A percentile compares a stretch with the other conserved stretches of the same genome.
phyloP scores from a whole-genome alignment of 2,329 filamentous ascomycete species.

The Arthrobotrys conoides region DNA sequence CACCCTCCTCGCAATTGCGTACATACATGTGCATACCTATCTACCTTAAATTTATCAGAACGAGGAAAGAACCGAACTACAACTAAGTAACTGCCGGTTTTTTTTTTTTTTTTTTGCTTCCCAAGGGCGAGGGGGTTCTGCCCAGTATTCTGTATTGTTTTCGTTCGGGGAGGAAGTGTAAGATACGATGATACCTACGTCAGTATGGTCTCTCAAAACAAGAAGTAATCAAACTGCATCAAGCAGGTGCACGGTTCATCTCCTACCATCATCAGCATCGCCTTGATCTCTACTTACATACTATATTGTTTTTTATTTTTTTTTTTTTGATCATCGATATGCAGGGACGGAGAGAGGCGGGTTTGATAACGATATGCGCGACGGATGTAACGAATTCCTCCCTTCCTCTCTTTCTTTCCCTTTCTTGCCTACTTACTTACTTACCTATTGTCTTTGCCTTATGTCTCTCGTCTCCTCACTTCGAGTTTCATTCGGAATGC shows the following conservation, averaged over 20 bases:
- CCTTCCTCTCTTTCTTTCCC: not conserved
- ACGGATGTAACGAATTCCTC: constrained; percentile 21
- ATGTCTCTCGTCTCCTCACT: constrained; percentile 30
- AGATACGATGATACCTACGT: not conserved
- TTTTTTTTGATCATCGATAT: not conserved
- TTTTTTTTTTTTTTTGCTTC: too few relatives aligned
- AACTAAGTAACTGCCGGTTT: constrained; percentile 20
- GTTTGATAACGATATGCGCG: constrained; percentile 49
- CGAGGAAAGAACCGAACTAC: not conserved
- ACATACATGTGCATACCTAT: constrained; percentile 4
- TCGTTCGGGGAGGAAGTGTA: not conserved
- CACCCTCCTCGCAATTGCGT: constrained; percentile 23
- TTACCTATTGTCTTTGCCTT: not conserved
- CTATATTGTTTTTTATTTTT: not conserved
- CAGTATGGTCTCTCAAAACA: constrained; percentile 8
- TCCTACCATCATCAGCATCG: constrained; percentile 18
- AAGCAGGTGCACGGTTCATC: constrained; percentile 34
- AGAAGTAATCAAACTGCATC: constrained; percentile 30
- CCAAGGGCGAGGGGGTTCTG: not conserved
- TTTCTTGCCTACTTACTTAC: not conserved
- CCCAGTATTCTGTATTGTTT: too few relatives aligned
- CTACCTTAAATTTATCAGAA: not conserved
- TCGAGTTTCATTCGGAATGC: constrained; percentile 32
- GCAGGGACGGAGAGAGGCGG: constrained; percentile 22
- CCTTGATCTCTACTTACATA: not conserved